Evolutionary conservation across 148 eudicot genomes (phyloP), one percentile per base, ranked within the genome.

Genomic region (Cornus florida): DNA sequence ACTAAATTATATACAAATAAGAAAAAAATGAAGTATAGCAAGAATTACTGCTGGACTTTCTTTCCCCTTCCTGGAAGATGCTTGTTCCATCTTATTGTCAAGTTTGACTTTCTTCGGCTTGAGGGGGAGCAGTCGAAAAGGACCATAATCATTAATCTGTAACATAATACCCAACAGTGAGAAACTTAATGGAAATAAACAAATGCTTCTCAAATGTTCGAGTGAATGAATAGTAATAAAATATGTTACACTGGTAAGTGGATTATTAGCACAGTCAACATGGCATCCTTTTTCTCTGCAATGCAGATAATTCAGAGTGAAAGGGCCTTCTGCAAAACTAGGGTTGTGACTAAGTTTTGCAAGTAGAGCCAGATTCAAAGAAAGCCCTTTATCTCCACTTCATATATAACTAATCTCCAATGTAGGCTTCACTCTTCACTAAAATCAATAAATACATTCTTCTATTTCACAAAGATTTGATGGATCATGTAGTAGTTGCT

Each of bases 121-220:
- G 35, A 65, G 20, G 56, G 16, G 53, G 13, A 43, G n/a, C 53
- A 20, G 16, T 41, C 11, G 22, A 62, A 62, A 39, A 50, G 35
- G 70, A 75, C 57, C 78, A 64, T 65, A 75, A 75, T 28, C 28
- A 28, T 28, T 28, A 28, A 28, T 41, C 78, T 65, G 78, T 53
- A 65, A 53, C 32, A 53, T 48, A 48, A 64, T n/a, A 38, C 12
- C 33, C 2, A 11, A 28, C 28, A 12, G 17, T 24, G 20, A 23
- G 32, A 74, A 9, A 57, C 46, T 10, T 59, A 59, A 33, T 74
- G 2, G 67, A 59, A 38, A 1, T 62, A 19, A 57, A 19, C 39
- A 56, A 56, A 16, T 2, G 38, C 38, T 35, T 35, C 16, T 31
- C 23, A 56, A 10, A 53, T 32, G 38, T 17, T 33, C 22, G 24